Evolutionary conservation across 2,329 filamentous ascomycete species (phyloP).

Genomic region (Penicillium sp.): DNA sequence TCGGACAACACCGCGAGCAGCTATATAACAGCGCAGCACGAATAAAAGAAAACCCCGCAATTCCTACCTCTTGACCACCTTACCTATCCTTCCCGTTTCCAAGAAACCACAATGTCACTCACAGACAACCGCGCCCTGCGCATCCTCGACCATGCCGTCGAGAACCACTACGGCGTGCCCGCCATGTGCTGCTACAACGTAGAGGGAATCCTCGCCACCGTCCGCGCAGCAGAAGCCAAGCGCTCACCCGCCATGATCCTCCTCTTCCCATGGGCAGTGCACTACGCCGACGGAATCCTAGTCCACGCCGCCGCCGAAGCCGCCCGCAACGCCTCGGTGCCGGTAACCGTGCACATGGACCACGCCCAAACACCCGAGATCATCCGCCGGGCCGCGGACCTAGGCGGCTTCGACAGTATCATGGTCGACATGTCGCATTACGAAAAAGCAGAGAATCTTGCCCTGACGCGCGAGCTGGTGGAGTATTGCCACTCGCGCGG

Average conservation of each 20-base stretch:
- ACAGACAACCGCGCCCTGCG: constrained; percentile 50
- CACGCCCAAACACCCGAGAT: constrained; percentile 62
- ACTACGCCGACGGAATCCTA: constrained; percentile 58
- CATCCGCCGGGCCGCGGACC: constrained; percentile 57
- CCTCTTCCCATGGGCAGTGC: constrained; percentile 69
- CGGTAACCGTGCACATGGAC: constrained; percentile 61
- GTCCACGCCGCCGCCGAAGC: constrained; percentile 55
- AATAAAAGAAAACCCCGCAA: constrained; percentile 1
- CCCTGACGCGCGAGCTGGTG: constrained; percentile 59
- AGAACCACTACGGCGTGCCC: constrained; percentile 56
- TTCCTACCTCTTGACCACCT: constrained; percentile 14
- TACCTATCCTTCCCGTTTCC: constrained; percentile 7
- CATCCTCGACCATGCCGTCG: constrained; percentile 55
- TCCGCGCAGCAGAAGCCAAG: constrained; percentile 64
- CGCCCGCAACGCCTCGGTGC: constrained; percentile 54
- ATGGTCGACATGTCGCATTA: constrained; percentile 76
- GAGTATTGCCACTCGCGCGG: constrained; percentile 60
- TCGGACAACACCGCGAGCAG: constrained; percentile 9
- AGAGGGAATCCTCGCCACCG: constrained; percentile 65
- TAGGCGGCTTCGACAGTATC: constrained; percentile 64
- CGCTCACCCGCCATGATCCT: constrained; percentile 65
- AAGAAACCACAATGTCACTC: constrained; percentile 33
- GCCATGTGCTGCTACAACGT: constrained; percentile 65
- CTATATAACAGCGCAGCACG: not conserved
- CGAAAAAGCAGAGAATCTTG: constrained; percentile 65